These are phyloP conservation scores for Sparassis latifolia DNA, from an alignment of 1,284 basidiomycete genomes.

Conservation along the genomic window DNA sequence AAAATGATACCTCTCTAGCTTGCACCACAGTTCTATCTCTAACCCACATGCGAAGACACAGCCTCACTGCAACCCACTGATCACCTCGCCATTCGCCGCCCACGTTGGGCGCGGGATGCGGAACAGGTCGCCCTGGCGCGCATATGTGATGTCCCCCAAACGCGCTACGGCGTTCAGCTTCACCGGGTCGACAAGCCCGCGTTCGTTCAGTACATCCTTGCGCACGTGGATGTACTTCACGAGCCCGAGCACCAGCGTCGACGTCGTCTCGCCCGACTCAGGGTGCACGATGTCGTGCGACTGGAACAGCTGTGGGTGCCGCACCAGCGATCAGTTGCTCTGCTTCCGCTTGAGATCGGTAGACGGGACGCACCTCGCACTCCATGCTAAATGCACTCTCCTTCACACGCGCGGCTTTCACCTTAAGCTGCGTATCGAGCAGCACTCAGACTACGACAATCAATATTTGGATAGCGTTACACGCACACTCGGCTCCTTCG, in stretches of 20 bases:
- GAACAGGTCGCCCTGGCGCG: conserved; percentile 46
- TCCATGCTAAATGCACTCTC: conserved; percentile 73
- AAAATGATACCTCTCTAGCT: too few species aligned
- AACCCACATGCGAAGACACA: too few species aligned
- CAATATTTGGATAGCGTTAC: too few species aligned
- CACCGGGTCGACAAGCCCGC: conserved; percentile 48
- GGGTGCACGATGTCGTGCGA: conserved; percentile 47
- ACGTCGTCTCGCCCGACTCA: conserved; percentile 36
- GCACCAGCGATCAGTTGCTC: background rate
- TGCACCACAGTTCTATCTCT: too few species aligned
- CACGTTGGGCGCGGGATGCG: conserved; percentile 52
- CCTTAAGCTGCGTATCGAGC: too few species aligned
- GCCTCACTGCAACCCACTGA: background rate
- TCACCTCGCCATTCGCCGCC: conserved; percentile 21
- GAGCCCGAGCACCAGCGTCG: conserved; percentile 58
- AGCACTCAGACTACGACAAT: too few species aligned
- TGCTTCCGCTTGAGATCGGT: background rate
- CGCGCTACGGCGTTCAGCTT: conserved; percentile 56
- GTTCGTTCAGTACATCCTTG: conserved; percentile 39
- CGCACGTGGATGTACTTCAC: conserved; percentile 61
- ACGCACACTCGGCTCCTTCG: conserved; percentile 48
- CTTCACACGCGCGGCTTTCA: conserved; percentile 51
- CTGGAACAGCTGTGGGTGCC: conserved; percentile 39
- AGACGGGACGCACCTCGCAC: conserved; percentile 45
- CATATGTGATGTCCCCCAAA: conserved; percentile 60